Conservation (phyloP, 2,329 filamentous ascomycete species). For the Lasiodiplodia gonubiensis region DNA sequence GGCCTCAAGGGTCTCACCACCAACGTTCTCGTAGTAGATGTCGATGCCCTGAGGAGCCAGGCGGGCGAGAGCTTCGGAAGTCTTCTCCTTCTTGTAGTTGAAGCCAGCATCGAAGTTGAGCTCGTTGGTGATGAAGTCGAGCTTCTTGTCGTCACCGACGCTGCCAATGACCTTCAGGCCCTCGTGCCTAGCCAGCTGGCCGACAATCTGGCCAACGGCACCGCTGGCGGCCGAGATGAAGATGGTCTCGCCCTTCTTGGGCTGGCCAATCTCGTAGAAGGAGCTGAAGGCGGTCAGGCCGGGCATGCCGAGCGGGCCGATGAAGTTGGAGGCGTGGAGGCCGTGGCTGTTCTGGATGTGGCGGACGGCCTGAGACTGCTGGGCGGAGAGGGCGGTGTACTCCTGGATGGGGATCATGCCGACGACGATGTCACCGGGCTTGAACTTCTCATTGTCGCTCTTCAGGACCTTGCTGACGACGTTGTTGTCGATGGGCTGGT, state of each 20-base stretch:
- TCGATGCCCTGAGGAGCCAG: constrained; percentile 80
- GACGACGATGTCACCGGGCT: constrained; percentile 69
- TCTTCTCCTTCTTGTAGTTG: constrained; percentile 86
- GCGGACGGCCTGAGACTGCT: constrained; percentile 51
- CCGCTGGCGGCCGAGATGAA: constrained; percentile 81
- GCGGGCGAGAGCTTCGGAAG: constrained; percentile 69
- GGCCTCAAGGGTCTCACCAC: constrained; percentile 74
- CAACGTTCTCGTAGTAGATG: constrained; percentile 83
- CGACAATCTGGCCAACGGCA: constrained; percentile 82
- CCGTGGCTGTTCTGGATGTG: constrained; percentile 73
- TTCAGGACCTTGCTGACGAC: constrained; percentile 73
- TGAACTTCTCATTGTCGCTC: constrained; percentile 67
- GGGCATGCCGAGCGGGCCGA: constrained; percentile 79
- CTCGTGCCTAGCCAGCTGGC: constrained; percentile 81
- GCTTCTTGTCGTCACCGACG: constrained; percentile 79
- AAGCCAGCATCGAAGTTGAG: constrained; percentile 76
- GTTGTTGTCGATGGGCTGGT: constrained; percentile 68
- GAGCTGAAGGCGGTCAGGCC: constrained; percentile 77
- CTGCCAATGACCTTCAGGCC: constrained; percentile 80
- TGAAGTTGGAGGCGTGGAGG: constrained; percentile 69
- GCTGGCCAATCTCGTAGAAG: constrained; percentile 76
- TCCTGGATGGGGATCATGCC: constrained; percentile 67
- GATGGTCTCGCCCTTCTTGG: constrained; percentile 79
- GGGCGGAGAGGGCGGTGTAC: constrained; percentile 65
- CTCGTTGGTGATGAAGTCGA: constrained; percentile 73